Base-by-base conservation (phyloP, 2,329 filamentous ascomycete genomes). In the Acephala macrosclerotiorum region DNA sequence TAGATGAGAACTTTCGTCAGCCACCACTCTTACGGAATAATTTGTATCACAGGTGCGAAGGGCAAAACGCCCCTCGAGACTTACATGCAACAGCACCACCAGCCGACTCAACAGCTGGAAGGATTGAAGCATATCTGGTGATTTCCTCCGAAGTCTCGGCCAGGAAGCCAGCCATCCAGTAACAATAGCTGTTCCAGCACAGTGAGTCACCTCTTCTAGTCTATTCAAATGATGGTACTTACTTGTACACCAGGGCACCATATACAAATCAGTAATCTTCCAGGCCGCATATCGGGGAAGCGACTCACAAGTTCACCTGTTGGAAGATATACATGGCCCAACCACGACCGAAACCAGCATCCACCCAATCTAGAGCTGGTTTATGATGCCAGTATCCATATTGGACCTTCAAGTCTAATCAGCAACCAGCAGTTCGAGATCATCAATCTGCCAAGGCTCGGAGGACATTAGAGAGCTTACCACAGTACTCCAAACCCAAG, bases 401-500 rank as follows among this genome's bases (percentile, higher is more conserved):
- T 66, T 84, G 81, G 40, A 84, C 78, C 38, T 42, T 16, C 38
- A n/a, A 4, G 29, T 9, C 29, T 33, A 5, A 9, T 33, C 29
- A 33, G 29, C n/a, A 33, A 33, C 4, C 9, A 33, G 4, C 29
- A 33, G 4, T 33, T 4, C 29, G 29, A 33, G 29, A 33, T 33
- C 9, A 4, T 5, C 12, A 42, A 42, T 42, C 18, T 14, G 5
- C 4, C 38, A 14, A 16, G 12, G 18, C 18, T 14, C 14, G 5
- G 12, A 4, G 18, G 12, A 42, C 4, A 42, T 16, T 16, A 12
- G 12, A 42, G 5, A 12, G 18, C 38, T 42, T 42, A 42, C 38
- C 18, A 80, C 74, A 36, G 82, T 79, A 2, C 79, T 80, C 79
- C 82, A 84, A 16, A 81, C 80, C 81, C 81, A 84, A 0, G 79